These are phyloP conservation scores for Yamadazyma epiphylla DNA, from an alignment of 1,139 yeast genomes.

Conservation along the genomic window DNA sequence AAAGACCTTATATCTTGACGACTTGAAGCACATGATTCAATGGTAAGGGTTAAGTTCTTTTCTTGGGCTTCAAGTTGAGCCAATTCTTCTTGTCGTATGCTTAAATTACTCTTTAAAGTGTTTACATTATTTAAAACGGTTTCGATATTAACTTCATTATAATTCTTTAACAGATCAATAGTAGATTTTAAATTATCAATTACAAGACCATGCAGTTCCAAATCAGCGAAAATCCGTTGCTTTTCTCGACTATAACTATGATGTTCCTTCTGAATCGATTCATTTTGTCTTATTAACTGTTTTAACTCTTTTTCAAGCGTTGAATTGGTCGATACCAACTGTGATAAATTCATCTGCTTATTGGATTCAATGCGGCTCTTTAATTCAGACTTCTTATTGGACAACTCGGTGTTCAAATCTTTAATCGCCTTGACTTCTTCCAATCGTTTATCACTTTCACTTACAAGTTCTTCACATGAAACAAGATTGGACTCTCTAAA, in stretches of 20 bases:
- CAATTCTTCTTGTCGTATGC: slow-evolving; percentile 37
- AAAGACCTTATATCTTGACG: slow-evolving; percentile 53
- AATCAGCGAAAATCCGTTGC: slow-evolving; percentile 48
- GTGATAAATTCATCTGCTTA: slow-evolving; percentile 32
- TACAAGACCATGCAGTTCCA: slow-evolving; percentile 52
- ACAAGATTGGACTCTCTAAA: slow-evolving; percentile 75
- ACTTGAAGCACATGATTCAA: slow-evolving; percentile 56
- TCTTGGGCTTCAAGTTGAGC: slow-evolving; percentile 44
- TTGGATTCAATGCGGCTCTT: slow-evolving; percentile 14
- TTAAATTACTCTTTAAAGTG: slow-evolving; percentile 50
- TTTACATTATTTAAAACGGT: slow-evolving; percentile 51
- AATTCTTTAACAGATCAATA: slow-evolving; percentile 55
- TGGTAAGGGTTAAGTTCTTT: slow-evolving; percentile 50
- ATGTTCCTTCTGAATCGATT: slow-evolving; percentile 62
- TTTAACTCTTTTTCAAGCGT: slow-evolving; percentile 63
- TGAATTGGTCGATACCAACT: slow-evolving; percentile 53
- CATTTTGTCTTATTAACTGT: slow-evolving; percentile 61
- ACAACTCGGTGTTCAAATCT: slow-evolving; percentile 36
- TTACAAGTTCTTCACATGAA: slow-evolving; percentile 62
- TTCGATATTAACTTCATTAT: slow-evolving; percentile 60
- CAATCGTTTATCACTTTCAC: slow-evolving; percentile 49
- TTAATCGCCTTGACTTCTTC: slow-evolving; percentile 29
- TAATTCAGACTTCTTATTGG: slow-evolving; percentile 42
- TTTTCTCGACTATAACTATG: slow-evolving; percentile 64
- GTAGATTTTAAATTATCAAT: slow-evolving; percentile 57